phyloP scores from a whole-genome alignment of 306 rosid species.

The Urtica urens region DNA sequence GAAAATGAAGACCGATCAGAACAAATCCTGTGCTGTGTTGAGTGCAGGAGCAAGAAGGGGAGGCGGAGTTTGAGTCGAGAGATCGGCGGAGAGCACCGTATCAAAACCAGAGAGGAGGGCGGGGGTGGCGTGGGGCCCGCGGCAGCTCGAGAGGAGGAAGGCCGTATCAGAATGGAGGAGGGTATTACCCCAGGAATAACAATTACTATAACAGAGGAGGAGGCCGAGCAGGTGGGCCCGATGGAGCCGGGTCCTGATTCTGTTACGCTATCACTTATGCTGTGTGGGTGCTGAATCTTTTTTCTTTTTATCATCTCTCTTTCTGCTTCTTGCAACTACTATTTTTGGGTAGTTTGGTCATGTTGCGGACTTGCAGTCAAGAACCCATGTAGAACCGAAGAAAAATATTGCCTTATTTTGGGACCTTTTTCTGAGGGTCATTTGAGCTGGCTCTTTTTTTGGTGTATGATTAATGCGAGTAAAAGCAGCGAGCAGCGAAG shows the following conservation, averaged over 20 bases:
- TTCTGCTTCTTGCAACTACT: slow-evolving; percentile 19
- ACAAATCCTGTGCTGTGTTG: slow-evolving; percentile 17
- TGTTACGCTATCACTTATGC: slow-evolving; percentile 13
- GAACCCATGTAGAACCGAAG: slow-evolving; percentile 5
- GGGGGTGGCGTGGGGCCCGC: slow-evolving; percentile 52
- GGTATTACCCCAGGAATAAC: slow-evolving; percentile 57
- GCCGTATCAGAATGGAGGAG: slow-evolving; percentile 69
- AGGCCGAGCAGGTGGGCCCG: slow-evolving; percentile 58
- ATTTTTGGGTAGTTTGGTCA: slow-evolving; percentile 15
- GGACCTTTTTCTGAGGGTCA: background rate
- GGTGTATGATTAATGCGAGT: background rate
- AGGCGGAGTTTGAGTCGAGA: slow-evolving; percentile 42
- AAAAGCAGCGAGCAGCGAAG: too few species aligned
- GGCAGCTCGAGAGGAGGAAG: slow-evolving; percentile 59
- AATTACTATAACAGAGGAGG: slow-evolving; percentile 66
- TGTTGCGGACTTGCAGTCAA: slow-evolving; percentile 7
- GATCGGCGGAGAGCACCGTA: slow-evolving; percentile 68
- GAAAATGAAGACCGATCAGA: slow-evolving; percentile 4
- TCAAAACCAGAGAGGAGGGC: slow-evolving; percentile 83
- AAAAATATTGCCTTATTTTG: background rate
- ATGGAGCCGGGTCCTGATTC: slow-evolving; percentile 56
- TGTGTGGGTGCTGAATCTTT: slow-evolving; percentile 28
- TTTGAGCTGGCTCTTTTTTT: background rate
- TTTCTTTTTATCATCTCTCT: slow-evolving; percentile 29
- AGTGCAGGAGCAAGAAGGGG: slow-evolving; percentile 63